Conservation (phyloP, 768 basidiomycete genomes). For the Suillus ampliporus region DNA sequence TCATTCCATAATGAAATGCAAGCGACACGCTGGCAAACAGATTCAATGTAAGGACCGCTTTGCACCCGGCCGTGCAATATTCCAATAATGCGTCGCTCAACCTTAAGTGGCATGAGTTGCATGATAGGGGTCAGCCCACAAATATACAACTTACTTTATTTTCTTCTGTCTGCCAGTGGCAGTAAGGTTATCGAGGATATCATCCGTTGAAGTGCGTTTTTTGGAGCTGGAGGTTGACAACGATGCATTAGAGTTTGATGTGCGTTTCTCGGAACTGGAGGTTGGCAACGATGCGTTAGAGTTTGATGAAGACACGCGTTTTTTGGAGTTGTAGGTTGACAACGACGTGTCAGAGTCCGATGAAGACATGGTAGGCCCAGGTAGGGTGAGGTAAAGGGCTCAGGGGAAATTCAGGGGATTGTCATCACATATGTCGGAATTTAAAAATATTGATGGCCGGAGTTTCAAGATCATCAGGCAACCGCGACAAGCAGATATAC, state of each 20-base stretch:
- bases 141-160: neutral
- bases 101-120: neutral
- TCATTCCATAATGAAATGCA: neutral
- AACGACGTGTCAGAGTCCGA: neutral
- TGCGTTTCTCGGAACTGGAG: neutral
- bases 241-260: too few relatives aligned
- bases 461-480: too few relatives aligned
- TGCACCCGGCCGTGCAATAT: neutral
- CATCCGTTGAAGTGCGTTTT: neutral
- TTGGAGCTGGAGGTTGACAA: too few relatives aligned
- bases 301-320: neutral
- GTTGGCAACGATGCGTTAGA: neutral
- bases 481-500: too few relatives aligned
- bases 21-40: neutral
- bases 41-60: neutral
- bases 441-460: too few relatives aligned
- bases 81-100: neutral
- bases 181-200: neutral
- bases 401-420: neutral
- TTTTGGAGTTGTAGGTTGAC: neutral
- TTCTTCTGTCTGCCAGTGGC: neutral
- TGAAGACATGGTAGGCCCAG: neutral
- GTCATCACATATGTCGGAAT: neutral
- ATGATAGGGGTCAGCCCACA: neutral
- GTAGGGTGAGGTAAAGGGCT: neutral